Evolutionary conservation across 108 stramenopile species (phyloP).

Genomic region (Aureococcus anophagefferens): DNA sequence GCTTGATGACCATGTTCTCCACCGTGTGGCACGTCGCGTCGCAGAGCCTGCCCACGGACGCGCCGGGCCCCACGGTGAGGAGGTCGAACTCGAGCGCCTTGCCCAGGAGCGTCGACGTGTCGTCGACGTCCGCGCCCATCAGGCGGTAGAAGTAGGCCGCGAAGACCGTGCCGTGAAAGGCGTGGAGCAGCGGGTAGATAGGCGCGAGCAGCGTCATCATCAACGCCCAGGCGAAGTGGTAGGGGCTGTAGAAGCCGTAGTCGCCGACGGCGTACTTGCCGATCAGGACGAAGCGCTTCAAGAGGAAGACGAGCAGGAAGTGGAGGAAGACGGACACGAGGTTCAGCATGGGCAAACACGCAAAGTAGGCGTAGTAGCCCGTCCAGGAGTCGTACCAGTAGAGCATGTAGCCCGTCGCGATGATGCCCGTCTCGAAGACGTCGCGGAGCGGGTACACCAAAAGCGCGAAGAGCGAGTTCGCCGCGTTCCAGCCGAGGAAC

Average conservation of each 20-base stretch:
- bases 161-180: neutral
- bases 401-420: no score
- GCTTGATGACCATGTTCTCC: constrained; percentile 1
- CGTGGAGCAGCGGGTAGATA: neutral
- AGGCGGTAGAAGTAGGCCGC: neutral
- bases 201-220: neutral
- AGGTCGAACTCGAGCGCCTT: neutral
- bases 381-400: no score
- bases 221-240: neutral
- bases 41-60: neutral
- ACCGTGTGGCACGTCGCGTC: neutral
- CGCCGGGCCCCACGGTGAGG: neutral
- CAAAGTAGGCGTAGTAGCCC: no score
- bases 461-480: neutral
- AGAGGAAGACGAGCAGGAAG: neutral
- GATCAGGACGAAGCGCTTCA: neutral
- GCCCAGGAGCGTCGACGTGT: neutral
- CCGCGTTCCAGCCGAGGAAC: neutral
- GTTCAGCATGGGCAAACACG: no score
- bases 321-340: neutral
- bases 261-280: neutral
- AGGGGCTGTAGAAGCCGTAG: neutral
- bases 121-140: neutral
- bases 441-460: no score
- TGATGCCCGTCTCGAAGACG: no score